A percentile compares a stretch with the other conserved stretches of the same genome.
phyloP scores from a whole-genome alignment of 2,329 filamentous ascomycete genomes.

The Corniculantispora saksenae region DNA sequence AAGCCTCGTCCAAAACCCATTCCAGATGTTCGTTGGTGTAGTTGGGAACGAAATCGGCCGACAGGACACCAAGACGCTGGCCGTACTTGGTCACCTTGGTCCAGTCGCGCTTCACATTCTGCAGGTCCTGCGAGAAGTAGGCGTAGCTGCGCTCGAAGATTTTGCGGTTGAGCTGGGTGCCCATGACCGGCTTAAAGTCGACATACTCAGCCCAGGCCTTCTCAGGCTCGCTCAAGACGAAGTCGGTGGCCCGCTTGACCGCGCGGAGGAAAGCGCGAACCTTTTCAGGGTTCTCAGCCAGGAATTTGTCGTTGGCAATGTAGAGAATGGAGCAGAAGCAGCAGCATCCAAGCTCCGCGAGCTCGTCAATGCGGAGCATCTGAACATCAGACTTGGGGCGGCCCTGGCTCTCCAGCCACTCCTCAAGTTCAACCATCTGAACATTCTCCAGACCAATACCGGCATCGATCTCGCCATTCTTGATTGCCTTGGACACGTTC shows the following conservation, averaged over 20 bases:
- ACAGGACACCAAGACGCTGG: constrained; percentile 69
- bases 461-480: constrained; percentile 70
- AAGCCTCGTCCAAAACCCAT: constrained; percentile 67
- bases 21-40: constrained; percentile 72
- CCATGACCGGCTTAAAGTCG: constrained; percentile 72
- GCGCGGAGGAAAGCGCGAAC: constrained; percentile 69
- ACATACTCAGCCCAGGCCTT: constrained; percentile 68
- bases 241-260: constrained; percentile 74
- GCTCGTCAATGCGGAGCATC: constrained; percentile 80
- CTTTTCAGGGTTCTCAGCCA: constrained; percentile 65
- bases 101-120: constrained; percentile 77
- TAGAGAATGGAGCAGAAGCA: constrained; percentile 83
- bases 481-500: constrained; percentile 79
- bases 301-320: constrained; percentile 74
- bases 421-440: constrained; percentile 79
- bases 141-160: constrained; percentile 79
- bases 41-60: constrained; percentile 66
- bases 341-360: constrained; percentile 78
- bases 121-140: constrained; percentile 73
- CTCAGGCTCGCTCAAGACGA: constrained; percentile 64
- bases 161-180: constrained; percentile 68
- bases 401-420: constrained; percentile 67
- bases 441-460: constrained; percentile 79
- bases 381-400: constrained; percentile 68
- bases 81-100: constrained; percentile 75